Percentiles rank a stretch among this genome's conserved stretches.
phyloP scores from a whole-genome alignment of 106 monocot genomes.

The Alisma plantagoaquatica region DNA sequence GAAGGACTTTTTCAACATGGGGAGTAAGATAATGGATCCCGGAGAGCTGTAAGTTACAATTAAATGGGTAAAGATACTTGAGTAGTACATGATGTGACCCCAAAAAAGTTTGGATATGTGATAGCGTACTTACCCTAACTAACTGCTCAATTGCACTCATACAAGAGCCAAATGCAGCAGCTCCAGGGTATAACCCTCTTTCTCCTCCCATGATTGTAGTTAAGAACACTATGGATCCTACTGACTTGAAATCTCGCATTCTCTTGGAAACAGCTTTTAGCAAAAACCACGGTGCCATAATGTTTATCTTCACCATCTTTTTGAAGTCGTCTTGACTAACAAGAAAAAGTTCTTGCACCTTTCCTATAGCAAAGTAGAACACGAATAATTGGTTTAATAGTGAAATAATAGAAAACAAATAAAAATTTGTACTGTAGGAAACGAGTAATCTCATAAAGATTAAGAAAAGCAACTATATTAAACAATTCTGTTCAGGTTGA shows the following conservation, averaged over 20 bases:
- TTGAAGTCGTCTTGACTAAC: conserved; percentile 59
- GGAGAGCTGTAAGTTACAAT: too few relatives aligned
- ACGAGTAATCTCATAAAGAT: too few relatives aligned
- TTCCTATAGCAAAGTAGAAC: conserved; percentile 42
- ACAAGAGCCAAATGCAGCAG: conserved; percentile 71
- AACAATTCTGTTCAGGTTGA: too few relatives aligned
- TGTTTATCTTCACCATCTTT: conserved; percentile 62
- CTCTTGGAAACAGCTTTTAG: conserved; percentile 61
- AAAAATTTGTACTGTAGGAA: too few relatives aligned
- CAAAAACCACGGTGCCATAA: conserved; percentile 90
- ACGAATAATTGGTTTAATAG: neutral
- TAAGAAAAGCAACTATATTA: too few relatives aligned
- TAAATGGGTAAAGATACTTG: too few relatives aligned
- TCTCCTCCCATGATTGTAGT: conserved; percentile 72
- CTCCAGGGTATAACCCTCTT: conserved; percentile 82
- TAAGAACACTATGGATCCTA: conserved; percentile 72
- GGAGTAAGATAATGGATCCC: too few relatives aligned
- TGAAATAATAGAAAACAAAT: neutral
- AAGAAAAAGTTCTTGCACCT: conserved; percentile 48
- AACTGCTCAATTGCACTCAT: conserved; percentile 72
- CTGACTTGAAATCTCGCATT: conserved; percentile 54
- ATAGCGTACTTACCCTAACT: conserved; percentile 41
- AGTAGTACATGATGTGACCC: too few relatives aligned
- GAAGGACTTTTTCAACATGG: too few relatives aligned
- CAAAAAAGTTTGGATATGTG: too few relatives aligned